Evolutionary conservation across 208 protist genomes (phyloP).

Genomic region (Wallacemonas rigidus): DNA sequence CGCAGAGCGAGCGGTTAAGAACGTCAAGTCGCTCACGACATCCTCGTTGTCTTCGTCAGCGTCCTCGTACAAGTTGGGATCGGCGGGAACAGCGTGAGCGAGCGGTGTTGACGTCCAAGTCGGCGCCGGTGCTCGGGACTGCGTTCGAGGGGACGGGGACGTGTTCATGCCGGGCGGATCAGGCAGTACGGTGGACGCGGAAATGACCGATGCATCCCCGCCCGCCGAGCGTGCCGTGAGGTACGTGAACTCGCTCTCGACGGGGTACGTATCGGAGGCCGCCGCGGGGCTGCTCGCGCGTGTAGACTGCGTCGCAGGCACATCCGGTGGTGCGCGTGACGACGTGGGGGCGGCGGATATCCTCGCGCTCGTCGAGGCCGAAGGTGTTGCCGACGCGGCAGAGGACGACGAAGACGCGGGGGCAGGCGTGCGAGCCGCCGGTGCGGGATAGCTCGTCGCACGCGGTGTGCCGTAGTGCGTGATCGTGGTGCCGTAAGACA

Average conservation of each 20-base stretch:
- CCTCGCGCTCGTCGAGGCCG: neutral
- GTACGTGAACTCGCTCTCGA: slow-evolving; percentile 18
- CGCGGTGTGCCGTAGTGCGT: neutral
- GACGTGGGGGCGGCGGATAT: too few species aligned
- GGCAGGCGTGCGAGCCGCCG: neutral
- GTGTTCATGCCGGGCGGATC: slow-evolving; percentile 6
- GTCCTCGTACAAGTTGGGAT: neutral
- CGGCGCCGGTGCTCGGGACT: neutral
- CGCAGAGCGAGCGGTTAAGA: slow-evolving; percentile 10
- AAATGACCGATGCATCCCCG: neutral
- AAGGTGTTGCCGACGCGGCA: neutral
- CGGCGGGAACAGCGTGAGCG: neutral
- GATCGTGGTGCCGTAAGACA: slow-evolving; percentile 9
- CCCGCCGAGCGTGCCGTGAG: slow-evolving; percentile 13
- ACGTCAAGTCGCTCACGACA: slow-evolving; percentile 1
- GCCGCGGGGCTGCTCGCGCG: too few species aligned
- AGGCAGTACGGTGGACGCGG: slow-evolving; percentile 1
- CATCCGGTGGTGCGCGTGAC: too few species aligned
- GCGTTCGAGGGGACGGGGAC: neutral
- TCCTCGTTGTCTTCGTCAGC: neutral
- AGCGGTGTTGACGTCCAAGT: neutral
- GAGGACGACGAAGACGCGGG: slow-evolving; percentile 1
- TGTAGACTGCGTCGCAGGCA: too few species aligned
- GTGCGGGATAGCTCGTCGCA: neutral
- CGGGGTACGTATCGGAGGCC: neutral